Percentiles rank a stretch among this genome's conserved stretches.
Conservation (phyloP, 2,329 filamentous ascomycete species). For the Cadophora sp. region DNA sequence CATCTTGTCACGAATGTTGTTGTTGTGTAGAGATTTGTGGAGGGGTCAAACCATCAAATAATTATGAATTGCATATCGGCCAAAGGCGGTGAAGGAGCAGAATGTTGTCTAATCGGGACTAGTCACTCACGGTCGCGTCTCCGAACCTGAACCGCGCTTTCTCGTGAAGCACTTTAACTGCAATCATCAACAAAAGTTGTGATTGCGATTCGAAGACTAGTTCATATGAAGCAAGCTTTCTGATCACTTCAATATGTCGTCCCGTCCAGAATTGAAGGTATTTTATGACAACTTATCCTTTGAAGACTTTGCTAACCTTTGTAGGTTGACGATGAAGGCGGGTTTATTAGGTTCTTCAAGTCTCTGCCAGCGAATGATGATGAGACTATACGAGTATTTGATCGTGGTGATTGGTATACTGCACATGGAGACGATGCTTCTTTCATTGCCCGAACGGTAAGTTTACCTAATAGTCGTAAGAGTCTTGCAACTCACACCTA, state of each 20-base stretch:
- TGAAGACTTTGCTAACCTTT: constrained; percentile 26
- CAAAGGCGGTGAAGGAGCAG: background rate
- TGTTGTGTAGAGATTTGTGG: constrained; percentile 23
- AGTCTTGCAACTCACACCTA: constrained; percentile 13
- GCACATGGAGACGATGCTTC: constrained; percentile 87
- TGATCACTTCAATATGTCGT: constrained; percentile 62
- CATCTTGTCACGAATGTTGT: constrained; percentile 34
- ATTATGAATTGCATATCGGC: background rate
- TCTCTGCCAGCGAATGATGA: constrained; percentile 74
- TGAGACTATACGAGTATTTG: constrained; percentile 88
- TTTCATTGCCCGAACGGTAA: constrained; percentile 79
- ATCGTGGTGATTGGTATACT: constrained; percentile 94
- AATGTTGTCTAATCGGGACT: constrained; percentile 16
- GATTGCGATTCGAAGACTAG: background rate
- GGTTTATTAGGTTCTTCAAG: constrained; percentile 97
- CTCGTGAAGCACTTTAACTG: constrained; percentile 23
- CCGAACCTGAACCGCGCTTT: constrained; percentile 14
- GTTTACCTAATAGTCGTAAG: constrained; percentile 29
- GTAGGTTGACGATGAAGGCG: constrained; percentile 93
- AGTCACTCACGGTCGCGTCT: constrained; percentile 30
- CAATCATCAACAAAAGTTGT: background rate
- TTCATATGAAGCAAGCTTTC: background rate
- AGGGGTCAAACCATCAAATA: background rate
- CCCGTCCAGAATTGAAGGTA: constrained; percentile 75
- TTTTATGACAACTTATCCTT: constrained; percentile 18